Evolutionary conservation across 306 rosid species (phyloP).

Genomic region (Medicago truncatula): DNA sequence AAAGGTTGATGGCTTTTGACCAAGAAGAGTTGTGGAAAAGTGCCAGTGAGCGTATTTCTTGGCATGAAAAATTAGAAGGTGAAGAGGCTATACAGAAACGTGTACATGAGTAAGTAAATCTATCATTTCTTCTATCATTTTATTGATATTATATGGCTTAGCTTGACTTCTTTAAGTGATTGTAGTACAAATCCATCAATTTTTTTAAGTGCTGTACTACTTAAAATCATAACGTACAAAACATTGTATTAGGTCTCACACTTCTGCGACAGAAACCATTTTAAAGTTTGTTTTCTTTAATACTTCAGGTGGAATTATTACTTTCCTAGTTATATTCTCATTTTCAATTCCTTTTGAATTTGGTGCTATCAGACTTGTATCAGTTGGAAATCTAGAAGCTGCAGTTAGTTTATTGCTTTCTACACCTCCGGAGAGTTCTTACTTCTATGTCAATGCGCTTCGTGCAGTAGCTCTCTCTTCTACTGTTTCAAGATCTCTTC

Average conservation of each 20-base stretch:
- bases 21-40: constrained; percentile 84
- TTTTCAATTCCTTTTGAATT: constrained; percentile 39
- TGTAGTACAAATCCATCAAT: constrained; percentile 1
- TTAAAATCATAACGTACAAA: constrained; percentile 14
- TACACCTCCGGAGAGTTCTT: constrained; percentile 95
- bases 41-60: constrained; percentile 88
- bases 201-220: constrained; percentile 22
- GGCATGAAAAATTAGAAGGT: constrained; percentile 92
- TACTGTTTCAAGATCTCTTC: constrained; percentile 90
- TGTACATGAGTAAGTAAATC: constrained; percentile 83
- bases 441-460: constrained; percentile 86
- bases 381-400: constrained; percentile 89
- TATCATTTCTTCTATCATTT: constrained; percentile 36
- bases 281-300: constrained; percentile 24
- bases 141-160: constrained; percentile 33
- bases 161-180: constrained; percentile 10
- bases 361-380: constrained; percentile 71
- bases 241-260: constrained; percentile 25
- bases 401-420: constrained; percentile 97
- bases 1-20: constrained; percentile 87
- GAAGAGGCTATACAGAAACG: constrained; percentile 93
- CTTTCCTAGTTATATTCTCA: constrained; percentile 32
- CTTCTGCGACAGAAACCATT: constrained; percentile 30
- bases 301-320: constrained; percentile 40
- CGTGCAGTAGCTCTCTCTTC: constrained; percentile 98